phyloP scores from a whole-genome alignment of 306 rosid species.

The Lathyrus aphaca region DNA sequence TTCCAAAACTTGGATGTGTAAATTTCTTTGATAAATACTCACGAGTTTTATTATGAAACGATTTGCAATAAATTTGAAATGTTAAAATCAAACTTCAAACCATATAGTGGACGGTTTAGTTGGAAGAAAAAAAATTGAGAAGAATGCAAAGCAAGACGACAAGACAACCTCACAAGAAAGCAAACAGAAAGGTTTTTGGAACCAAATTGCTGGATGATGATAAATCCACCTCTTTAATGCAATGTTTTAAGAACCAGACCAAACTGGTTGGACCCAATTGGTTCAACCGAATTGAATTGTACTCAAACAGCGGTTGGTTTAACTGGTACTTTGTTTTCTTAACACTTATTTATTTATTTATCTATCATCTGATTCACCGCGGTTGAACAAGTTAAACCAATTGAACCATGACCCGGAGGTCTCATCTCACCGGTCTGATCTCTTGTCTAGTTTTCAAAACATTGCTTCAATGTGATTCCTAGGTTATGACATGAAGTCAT shows the following conservation, averaged over 20 bases:
- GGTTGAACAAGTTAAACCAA: not conserved
- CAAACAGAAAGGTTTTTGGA: slow-evolving; percentile 8
- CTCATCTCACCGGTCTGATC: not conserved
- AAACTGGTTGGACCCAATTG: not conserved
- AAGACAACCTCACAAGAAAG: too few species aligned
- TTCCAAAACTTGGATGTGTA: too few species aligned
- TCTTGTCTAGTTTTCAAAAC: not conserved
- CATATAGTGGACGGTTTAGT: too few species aligned
- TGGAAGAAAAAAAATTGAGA: too few species aligned
- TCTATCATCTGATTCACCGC: not conserved
- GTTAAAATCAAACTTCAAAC: too few species aligned
- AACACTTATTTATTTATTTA: not conserved
- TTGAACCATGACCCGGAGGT: not conserved
- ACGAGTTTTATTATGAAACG: too few species aligned
- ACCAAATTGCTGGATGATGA: slow-evolving; percentile 11
- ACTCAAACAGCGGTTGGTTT: not conserved
- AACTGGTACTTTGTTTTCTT: not conserved
- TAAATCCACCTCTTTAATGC: slow-evolving; percentile 8
- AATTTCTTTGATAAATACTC: too few species aligned
- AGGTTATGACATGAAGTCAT: slow-evolving; percentile 11
- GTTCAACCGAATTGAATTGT: not conserved
- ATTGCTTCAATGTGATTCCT: slow-evolving; percentile 19
- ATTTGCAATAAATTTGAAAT: too few species aligned
- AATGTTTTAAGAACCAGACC: not conserved
- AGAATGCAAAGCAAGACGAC: too few species aligned